Evolutionary conservation across 768 basidiomycete species (phyloP).

Genomic region (Sarcodon aspratus): DNA sequence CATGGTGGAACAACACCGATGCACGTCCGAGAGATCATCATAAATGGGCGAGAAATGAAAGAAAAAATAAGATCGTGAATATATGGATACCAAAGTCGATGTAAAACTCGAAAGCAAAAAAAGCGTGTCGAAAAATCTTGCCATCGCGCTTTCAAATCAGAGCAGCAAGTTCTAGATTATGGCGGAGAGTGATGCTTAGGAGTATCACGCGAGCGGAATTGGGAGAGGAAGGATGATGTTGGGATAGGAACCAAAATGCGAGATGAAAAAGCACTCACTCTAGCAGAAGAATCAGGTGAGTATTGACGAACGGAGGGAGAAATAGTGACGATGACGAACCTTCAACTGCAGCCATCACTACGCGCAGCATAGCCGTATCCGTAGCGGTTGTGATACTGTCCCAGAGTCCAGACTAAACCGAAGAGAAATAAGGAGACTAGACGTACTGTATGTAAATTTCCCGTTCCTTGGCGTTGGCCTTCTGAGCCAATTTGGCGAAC

Average conservation of each 20-base stretch:
- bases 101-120: slow-evolving; percentile 3
- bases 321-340: slow-evolving; percentile 35
- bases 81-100: slow-evolving; percentile 1
- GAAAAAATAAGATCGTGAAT: slow-evolving; percentile 1
- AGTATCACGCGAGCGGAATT: slow-evolving; percentile 14
- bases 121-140: slow-evolving; percentile 3
- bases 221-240: slow-evolving; percentile 15
- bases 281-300: slow-evolving; percentile 8
- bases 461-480: slow-evolving; percentile 76
- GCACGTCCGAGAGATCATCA: slow-evolving; percentile 12
- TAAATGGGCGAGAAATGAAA: slow-evolving; percentile 6
- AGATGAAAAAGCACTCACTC: neutral
- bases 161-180: slow-evolving; percentile 53
- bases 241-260: slow-evolving; percentile 8
- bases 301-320: slow-evolving; percentile 3
- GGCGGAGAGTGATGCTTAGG: slow-evolving; percentile 57
- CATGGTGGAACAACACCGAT: slow-evolving; percentile 1
- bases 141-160: slow-evolving; percentile 34
- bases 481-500: slow-evolving; percentile 74
- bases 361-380: slow-evolving; percentile 77
- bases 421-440: slow-evolving; percentile 3
- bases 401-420: slow-evolving; percentile 5
- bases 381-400: slow-evolving; percentile 80
- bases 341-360: slow-evolving; percentile 96
- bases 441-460: slow-evolving; percentile 93